Conservation (phyloP, 768 basidiomycete species). For the Suillus subalutaceus region DNA sequence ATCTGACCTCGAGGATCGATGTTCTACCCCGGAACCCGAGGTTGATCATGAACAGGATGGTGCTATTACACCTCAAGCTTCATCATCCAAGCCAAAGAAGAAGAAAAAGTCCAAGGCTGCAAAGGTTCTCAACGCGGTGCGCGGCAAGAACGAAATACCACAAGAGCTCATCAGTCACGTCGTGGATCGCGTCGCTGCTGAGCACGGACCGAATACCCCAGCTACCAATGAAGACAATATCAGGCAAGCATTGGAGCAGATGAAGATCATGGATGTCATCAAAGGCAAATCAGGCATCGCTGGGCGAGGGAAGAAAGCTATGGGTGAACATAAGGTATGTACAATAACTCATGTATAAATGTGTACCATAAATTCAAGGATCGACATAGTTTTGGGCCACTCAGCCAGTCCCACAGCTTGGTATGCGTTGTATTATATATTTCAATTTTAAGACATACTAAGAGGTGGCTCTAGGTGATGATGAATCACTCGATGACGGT, state of each 20-base stretch:
- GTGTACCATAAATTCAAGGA: not conserved
- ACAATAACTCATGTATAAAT: not conserved
- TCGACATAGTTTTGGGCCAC: conserved; percentile 87
- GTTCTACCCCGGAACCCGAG: conserved; percentile 36
- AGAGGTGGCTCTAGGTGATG: conserved; percentile 50
- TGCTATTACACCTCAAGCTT: conserved; percentile 29
- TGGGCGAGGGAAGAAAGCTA: conserved; percentile 76
- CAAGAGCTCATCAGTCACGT: conserved; percentile 69
- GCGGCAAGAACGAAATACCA: conserved; percentile 54
- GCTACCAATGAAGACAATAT: conserved; percentile 68
- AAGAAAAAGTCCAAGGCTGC: conserved; percentile 84
- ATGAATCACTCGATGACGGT: conserved; percentile 72
- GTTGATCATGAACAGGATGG: conserved; percentile 18
- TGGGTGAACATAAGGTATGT: conserved; percentile 87
- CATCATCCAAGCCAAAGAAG: conserved; percentile 69
- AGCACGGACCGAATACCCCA: conserved; percentile 46
- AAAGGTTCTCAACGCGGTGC: conserved; percentile 52
- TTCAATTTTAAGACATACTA: not conserved
- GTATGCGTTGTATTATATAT: conserved; percentile 36
- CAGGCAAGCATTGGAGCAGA: conserved; percentile 67
- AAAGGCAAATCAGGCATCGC: conserved; percentile 80
- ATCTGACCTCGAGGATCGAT: conserved; percentile 37
- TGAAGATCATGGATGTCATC: conserved; percentile 84
- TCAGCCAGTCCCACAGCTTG: conserved; percentile 93
- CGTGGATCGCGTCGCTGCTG: conserved; percentile 64